Evolutionary conservation across 176 grass and related monocot species (phyloP), one percentile per base, ranked within the genome.

Genomic region (Calamus simplicifolius): DNA sequence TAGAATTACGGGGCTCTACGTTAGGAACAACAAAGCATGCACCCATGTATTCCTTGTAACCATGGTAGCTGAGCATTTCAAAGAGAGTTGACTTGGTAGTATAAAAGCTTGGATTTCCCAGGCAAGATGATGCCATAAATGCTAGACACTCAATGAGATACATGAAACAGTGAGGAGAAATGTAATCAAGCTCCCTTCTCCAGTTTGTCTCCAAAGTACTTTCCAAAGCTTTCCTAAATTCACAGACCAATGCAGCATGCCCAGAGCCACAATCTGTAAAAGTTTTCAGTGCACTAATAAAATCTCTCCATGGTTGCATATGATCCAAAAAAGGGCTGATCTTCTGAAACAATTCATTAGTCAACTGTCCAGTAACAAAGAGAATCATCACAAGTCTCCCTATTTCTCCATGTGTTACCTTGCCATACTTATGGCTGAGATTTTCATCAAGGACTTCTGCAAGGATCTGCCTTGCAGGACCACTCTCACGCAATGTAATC

Each of bases 141-240:
- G 49, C 48, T 70, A 95, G 79, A 58, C 54, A 75, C 19, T 87
- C 82, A 3, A 87, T 16, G 17, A 95, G 82, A 72, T 81, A 80
- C n/a, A 86, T 51, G 62, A 63, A 89, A 52, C 73, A 86, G 3
- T 79, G n/a, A 1, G 77, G 82, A 12, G 82, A 79, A 28, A 95
- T 61, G 50, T 79, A 95, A 62, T 86, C 78, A 6, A 0, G 5
- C 62, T 84, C 63, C 3, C 0, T 3, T 68, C 0, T 70, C 82
- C 85, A 81, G 21, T 67, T 15, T 30, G 54, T 15, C 13, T 13
- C 6, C 12, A 53, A 81, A 48, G 90, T 73, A 5, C 16, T 66
- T 51, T 81, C 29, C 29, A 95, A 77, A 26, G 79, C 76, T 48
- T 29, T 15, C 51, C 73, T 55, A 66, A 89, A 84, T 18, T 63